A percentile compares a stretch with the other conserved stretches of the same genome.
phyloP scores from a whole-genome alignment of 345 rosid species.

The Eucalyptus viminalis region DNA sequence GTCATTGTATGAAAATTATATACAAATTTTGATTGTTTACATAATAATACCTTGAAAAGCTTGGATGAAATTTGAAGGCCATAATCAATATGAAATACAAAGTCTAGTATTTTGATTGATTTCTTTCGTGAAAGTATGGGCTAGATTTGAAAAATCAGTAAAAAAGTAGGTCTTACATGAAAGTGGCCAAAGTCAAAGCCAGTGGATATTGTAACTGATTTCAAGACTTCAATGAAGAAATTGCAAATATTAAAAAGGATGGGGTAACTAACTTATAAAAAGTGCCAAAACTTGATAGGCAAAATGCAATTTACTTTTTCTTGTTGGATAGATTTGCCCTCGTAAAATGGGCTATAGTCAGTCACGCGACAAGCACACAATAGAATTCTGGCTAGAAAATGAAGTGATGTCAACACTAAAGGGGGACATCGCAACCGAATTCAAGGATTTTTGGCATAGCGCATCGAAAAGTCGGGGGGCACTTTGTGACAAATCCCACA shows the following conservation, averaged over 20 bases:
- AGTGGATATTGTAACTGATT: neutral
- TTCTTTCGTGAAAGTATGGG: neutral
- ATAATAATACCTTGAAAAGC: neutral
- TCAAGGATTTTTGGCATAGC: neutral
- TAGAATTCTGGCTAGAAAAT: neutral
- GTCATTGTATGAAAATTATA: neutral
- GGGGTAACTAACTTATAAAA: neutral
- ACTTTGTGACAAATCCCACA: neutral
- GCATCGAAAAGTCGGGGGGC: neutral
- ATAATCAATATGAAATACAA: neutral
- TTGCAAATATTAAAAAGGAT: neutral
- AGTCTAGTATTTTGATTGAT: neutral
- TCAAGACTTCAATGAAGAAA: neutral
- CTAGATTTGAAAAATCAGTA: neutral
- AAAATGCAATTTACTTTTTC: neutral
- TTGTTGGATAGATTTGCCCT: neutral
- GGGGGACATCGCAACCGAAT: neutral
- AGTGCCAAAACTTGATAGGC: neutral
- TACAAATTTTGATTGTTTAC: neutral
- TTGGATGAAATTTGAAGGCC: neutral
- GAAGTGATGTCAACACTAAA: neutral
- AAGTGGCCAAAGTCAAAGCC: neutral
- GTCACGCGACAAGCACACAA: neutral
- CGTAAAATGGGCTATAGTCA: neutral
- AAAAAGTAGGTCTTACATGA: neutral